A percentile compares a stretch with the other conserved stretches of the same genome.
phyloP scores from a whole-genome alignment of 768 basidiomycete genomes.

The Russula abietina region DNA sequence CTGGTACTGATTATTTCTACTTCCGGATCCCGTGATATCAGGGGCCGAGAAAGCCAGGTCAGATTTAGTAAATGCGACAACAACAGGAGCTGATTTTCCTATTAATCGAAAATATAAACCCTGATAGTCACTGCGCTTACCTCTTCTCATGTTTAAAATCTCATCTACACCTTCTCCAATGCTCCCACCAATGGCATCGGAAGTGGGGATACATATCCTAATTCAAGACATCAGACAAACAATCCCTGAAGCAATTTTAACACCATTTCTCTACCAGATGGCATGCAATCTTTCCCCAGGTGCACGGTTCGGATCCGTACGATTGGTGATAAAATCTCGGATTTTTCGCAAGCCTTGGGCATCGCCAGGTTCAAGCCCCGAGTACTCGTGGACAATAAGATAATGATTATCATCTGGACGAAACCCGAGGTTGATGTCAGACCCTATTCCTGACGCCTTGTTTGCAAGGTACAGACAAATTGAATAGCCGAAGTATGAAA shows the following conservation, averaged over 20 bases:
- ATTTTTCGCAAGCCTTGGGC: neutral
- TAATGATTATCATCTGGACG: neutral
- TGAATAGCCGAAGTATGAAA: neutral
- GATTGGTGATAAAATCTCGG: neutral
- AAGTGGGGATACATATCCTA: neutral
- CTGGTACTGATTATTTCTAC: neutral
- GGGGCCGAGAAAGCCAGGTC: neutral
- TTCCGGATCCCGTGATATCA: too few relatives aligned
- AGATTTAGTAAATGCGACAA: conserved; percentile 2
- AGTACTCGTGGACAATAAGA: neutral
- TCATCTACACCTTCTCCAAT: neutral
- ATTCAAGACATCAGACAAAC: neutral
- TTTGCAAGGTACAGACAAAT: neutral
- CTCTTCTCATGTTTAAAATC: neutral
- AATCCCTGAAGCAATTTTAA: neutral
- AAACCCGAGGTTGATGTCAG: neutral
- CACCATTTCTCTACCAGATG: neutral
- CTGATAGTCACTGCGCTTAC: neutral
- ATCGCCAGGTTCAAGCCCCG: neutral
- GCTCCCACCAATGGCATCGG: neutral
- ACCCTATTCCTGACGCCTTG: neutral
- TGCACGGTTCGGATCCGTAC: neutral
- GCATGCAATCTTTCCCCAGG: neutral
- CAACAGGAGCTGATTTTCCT: neutral
- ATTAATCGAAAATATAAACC: neutral